Evolutionary conservation across 805 yeast species (phyloP), one percentile per base, ranked within the genome.

Genomic region (Yarrowia hollandica): DNA sequence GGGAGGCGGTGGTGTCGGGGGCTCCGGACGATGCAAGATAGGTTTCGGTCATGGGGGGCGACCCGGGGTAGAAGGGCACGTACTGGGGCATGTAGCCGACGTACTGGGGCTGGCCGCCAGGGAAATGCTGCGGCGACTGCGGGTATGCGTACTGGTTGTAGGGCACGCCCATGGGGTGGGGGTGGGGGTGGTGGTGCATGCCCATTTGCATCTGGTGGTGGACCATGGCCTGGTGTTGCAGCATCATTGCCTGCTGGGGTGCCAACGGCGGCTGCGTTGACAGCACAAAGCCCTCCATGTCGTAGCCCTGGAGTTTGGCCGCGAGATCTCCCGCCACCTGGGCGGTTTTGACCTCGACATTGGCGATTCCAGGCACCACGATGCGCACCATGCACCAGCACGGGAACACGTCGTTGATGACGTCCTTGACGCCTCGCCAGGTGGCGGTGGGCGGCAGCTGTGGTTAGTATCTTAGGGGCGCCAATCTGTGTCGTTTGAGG

Each of bases 361-460:
- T 35, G 26, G 58, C 58, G n/a, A 52, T 52, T n/a, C 58, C 58
- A 19, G 58, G 58, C 33, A 37, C 44, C 31, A 52, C 44, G 18
- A 52, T 35, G 3, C 58, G 42, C 34, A 52, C 58, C 58, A 52
- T 52, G 26, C 58, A 52, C 44, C 55, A 48, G 39, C 55, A 48
- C 12, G 55, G 55, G 55, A 31, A 48, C 16, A 48, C 39, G 19
- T 48, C 55, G 28, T 48, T 48, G 28, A 48, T 31, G 39, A 48
- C 39, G 37, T 48, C 55, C 12, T 48, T 48, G 55, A 48, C 55
- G 39, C 39, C 55, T 5, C 55, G 38, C 55, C 55, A 48, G 34
- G 55, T 48, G 28, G 39, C 39, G 22, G 15, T 33, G 5, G 35
- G 55, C 15, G 55, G 55, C 10, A 48, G 55, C 55, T 48, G 39